Conservation (phyloP, 306 rosid species). For the Quercus suber region DNA sequence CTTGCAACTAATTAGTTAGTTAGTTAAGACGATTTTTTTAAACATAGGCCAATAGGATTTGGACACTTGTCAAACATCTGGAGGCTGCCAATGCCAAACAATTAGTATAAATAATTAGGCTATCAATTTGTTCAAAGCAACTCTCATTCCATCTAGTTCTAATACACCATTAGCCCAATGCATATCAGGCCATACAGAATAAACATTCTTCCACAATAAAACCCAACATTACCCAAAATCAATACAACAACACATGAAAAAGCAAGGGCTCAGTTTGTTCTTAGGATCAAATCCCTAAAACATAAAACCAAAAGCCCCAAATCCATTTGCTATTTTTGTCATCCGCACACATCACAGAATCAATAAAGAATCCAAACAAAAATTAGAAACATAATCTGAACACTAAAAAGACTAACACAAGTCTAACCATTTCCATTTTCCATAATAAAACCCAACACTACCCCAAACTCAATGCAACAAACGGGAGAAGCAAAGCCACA, state of each 20-base stretch:
- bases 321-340: neutral
- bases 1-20: too few relatives aligned
- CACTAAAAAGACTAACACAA: neutral
- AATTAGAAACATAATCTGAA: neutral
- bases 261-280: neutral
- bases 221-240: too few relatives aligned
- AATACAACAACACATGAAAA: neutral
- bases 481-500: neutral
- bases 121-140: too few relatives aligned
- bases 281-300: neutral
- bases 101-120: too few relatives aligned
- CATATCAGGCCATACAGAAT: too few relatives aligned
- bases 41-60: too few relatives aligned
- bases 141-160: too few relatives aligned
- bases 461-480: neutral
- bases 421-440: neutral
- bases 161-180: too few relatives aligned
- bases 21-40: too few relatives aligned
- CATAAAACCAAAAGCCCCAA: neutral
- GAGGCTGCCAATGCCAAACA: too few relatives aligned
- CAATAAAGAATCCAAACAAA: neutral
- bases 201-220: neutral
- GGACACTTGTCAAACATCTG: too few relatives aligned
- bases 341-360: neutral
- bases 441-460: neutral